Percentiles rank a stretch among this genome's conserved stretches.
phyloP scores from a whole-genome alignment of 2,329 filamentous ascomycete species.

The Fusarium ambrosium region DNA sequence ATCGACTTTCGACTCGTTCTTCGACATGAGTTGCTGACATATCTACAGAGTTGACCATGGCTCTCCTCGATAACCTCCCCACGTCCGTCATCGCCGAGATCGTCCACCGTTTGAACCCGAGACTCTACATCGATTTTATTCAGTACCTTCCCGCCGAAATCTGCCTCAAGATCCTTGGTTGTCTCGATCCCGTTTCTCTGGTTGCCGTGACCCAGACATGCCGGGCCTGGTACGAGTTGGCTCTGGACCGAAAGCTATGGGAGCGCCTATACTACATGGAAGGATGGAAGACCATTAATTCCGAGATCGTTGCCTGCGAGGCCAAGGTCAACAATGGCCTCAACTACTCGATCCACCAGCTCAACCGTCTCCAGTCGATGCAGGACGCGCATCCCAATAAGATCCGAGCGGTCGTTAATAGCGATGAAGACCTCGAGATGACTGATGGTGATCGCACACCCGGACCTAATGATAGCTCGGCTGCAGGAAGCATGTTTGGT shows the following conservation, averaged over 20 bases:
- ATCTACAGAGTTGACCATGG: slow-evolving; percentile 80
- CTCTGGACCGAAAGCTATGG: slow-evolving; percentile 89
- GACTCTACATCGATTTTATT: slow-evolving; percentile 94
- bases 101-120: slow-evolving; percentile 82
- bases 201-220: slow-evolving; percentile 85
- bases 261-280: slow-evolving; percentile 84
- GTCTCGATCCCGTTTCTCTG: slow-evolving; percentile 84
- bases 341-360: slow-evolving; percentile 54
- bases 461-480: slow-evolving; percentile 41
- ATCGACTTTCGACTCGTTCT: neutral
- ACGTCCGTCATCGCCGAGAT: slow-evolving; percentile 85
- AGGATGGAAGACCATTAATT: slow-evolving; percentile 82
- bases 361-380: slow-evolving; percentile 60
- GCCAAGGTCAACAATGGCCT: slow-evolving; percentile 65
- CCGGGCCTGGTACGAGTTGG: slow-evolving; percentile 83
- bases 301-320: slow-evolving; percentile 77
- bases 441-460: slow-evolving; percentile 52
- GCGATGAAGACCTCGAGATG: slow-evolving; percentile 66
- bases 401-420: slow-evolving; percentile 66
- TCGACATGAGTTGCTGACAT: slow-evolving; percentile 26
- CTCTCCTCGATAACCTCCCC: slow-evolving; percentile 81
- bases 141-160: slow-evolving; percentile 89
- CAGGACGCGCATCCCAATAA: slow-evolving; percentile 66
- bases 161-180: slow-evolving; percentile 88
- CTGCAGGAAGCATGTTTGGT: slow-evolving; percentile 52